Evolutionary conservation across 768 basidiomycete genomes (phyloP).

Genomic region (Russula abietina): DNA sequence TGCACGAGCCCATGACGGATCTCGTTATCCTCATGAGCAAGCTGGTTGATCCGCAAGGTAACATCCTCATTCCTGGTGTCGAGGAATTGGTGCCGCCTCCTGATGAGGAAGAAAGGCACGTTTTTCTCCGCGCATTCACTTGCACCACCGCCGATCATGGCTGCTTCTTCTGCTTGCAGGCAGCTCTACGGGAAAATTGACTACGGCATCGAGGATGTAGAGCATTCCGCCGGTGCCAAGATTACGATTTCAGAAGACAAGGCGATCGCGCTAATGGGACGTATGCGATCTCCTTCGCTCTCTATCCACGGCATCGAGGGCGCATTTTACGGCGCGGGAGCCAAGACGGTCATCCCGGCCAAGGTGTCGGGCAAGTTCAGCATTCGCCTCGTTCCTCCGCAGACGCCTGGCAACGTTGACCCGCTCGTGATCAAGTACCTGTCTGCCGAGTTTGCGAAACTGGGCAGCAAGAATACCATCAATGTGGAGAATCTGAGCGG

Average conservation of each 20-base stretch:
- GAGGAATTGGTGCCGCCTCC: conserved; percentile 76
- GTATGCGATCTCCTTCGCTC: conserved; percentile 86
- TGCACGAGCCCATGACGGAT: conserved; percentile 93
- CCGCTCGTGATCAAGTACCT: conserved; percentile 67
- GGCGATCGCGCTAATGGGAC: conserved; percentile 77
- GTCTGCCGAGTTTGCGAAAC: conserved; percentile 73
- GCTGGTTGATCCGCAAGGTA: conserved; percentile 72
- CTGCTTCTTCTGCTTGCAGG: conserved; percentile 31
- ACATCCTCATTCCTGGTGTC: conserved; percentile 84
- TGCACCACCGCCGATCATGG: background rate
- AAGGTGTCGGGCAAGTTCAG: conserved; percentile 89
- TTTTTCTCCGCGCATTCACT: conserved; percentile 4
- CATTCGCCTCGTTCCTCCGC: conserved; percentile 87
- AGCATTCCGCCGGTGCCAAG: conserved; percentile 65
- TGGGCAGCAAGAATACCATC: conserved; percentile 79
- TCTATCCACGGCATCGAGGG: conserved; percentile 95
- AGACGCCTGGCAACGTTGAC: conserved; percentile 70
- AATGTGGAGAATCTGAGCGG: conserved; percentile 66
- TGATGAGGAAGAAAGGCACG: conserved; percentile 64
- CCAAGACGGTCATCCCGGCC: conserved; percentile 93
- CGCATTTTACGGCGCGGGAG: conserved; percentile 77
- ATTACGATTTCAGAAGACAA: conserved; percentile 76
- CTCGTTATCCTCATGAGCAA: conserved; percentile 77
- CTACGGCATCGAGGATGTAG: conserved; percentile 66
- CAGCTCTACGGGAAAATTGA: conserved; percentile 69